These are phyloP conservation scores for Spizellomyces sp. DNA, from an alignment of 192 early-diverging fungal species.

Conservation along the genomic window DNA sequence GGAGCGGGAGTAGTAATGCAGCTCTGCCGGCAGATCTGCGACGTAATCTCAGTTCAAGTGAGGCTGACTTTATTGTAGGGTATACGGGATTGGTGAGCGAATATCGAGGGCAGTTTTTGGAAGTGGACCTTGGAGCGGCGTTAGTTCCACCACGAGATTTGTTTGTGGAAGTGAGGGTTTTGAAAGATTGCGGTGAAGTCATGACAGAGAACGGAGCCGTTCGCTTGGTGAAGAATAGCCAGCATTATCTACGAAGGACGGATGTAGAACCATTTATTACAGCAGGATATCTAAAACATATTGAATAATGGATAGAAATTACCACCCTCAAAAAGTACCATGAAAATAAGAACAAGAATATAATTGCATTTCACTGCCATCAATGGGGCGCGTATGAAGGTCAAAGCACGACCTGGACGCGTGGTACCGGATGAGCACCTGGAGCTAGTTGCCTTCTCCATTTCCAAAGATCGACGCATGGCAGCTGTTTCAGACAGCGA, in stretches of 20 bases:
- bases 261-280: slow-evolving; percentile 90
- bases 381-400: too few relatives aligned
- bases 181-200: slow-evolving; percentile 88
- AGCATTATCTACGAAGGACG: slow-evolving; percentile 81
- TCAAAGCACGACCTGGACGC: too few relatives aligned
- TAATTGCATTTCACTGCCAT: too few relatives aligned
- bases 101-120: slow-evolving; percentile 65
- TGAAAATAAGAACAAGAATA: too few relatives aligned
- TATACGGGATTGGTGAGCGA: slow-evolving; percentile 68
- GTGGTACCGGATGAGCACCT: too few relatives aligned
- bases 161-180: slow-evolving; percentile 88
- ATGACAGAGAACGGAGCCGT: slow-evolving; percentile 84
- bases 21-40: slow-evolving; percentile 44
- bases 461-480: too few relatives aligned
- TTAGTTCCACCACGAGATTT: slow-evolving; percentile 86
- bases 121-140: slow-evolving; percentile 78
- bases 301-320: slow-evolving; percentile 37
- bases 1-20: slow-evolving; percentile 46
- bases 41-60: slow-evolving; percentile 51
- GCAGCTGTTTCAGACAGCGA: too few relatives aligned
- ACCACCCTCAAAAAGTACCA: too few relatives aligned
- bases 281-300: slow-evolving; percentile 81
- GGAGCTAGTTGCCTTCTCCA: too few relatives aligned
- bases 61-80: slow-evolving; percentile 61
- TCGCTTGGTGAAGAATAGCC: slow-evolving; percentile 74